Evolutionary conservation across 1,284 basidiomycete species (phyloP), one percentile per base, ranked within the genome.

Genomic region (Apiotrichum veenhuisii): DNA sequence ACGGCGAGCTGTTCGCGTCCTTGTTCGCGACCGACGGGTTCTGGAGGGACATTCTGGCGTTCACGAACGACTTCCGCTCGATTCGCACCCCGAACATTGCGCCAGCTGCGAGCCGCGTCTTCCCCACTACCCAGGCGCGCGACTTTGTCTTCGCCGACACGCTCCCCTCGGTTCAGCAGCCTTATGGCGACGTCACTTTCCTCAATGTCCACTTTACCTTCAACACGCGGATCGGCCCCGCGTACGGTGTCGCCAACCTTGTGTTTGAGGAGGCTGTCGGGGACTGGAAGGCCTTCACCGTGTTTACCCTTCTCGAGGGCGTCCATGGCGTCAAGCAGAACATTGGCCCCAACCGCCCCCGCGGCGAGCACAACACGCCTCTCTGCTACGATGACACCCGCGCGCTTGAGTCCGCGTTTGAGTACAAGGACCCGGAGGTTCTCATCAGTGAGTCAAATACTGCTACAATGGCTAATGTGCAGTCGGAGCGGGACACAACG

Each of bases 401-500:
- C 5, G 59, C 59, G 1, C 52, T 73, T 38, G 82, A 83, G 63
- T 50, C 62, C 18, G 73, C 77, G 38, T 83, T 81, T 63, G 66
- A 69, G 18, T 71, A 78, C 44, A 53, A 57, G n/a, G 71, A 79
- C 27, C 80, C 79, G 0, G 68, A 75, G 9, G 83, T 82, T 9
- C 57, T 62, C 41, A 53, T 62, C 49, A 50, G 54, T 71, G 46
- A 54, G 67, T 61, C 15, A 18, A 12, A 7, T 0, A 3, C 1
- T 17, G 25, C 2, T 5, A 3, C 0, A 11, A 2, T 11, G 2
- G 27, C 50, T 50, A 4, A 53, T 17, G 7, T 5, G 17, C 48
- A 69, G 69, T 87, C 45, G 86, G 86, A 3, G 86, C 78, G 11
- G 86, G 86, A 0, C 86, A 88, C 70, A 81, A 82, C 52, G 87